These are phyloP conservation scores for Artomyces pyxidatus DNA, from an alignment of 768 basidiomycete genomes.

Conservation along the genomic window DNA sequence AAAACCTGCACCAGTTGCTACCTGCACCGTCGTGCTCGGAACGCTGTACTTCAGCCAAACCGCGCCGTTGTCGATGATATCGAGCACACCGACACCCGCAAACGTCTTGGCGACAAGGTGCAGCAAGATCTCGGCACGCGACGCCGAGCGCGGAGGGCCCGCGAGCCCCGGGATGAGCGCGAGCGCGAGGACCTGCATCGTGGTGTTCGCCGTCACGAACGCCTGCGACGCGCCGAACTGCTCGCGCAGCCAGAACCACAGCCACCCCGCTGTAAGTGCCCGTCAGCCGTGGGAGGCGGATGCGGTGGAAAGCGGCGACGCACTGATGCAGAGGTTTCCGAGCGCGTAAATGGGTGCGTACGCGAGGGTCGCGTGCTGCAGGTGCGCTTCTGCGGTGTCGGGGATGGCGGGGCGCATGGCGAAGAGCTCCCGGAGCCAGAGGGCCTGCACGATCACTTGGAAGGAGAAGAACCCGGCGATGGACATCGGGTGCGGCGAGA, in stretches of 20 bases:
- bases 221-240: conserved; percentile 22
- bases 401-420: conserved; percentile 2
- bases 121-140: conserved; percentile 24
- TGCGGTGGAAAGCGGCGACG: not conserved
- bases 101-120: conserved; percentile 36
- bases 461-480: conserved; percentile 26
- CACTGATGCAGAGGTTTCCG: conserved; percentile 27
- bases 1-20: not conserved
- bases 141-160: conserved; percentile 19
- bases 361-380: conserved; percentile 16
- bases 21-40: not conserved
- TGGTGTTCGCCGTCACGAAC: conserved; percentile 25
- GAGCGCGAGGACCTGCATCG: conserved; percentile 30
- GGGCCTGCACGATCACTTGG: conserved; percentile 20
- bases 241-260: conserved; percentile 23
- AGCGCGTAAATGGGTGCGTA: conserved; percentile 26
- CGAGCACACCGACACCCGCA: conserved; percentile 29
- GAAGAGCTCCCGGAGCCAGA: conserved; percentile 25
- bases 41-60: conserved; percentile 9
- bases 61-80: conserved; percentile 24
- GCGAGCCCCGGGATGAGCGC: conserved; percentile 21
- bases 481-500: conserved; percentile 26
- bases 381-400: conserved; percentile 7
- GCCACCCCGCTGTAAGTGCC: conserved; percentile 20
- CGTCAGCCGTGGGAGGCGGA: not conserved